phyloP scores from a whole-genome alignment of 768 basidiomycete genomes.

The Auricularia auricula-judae region DNA sequence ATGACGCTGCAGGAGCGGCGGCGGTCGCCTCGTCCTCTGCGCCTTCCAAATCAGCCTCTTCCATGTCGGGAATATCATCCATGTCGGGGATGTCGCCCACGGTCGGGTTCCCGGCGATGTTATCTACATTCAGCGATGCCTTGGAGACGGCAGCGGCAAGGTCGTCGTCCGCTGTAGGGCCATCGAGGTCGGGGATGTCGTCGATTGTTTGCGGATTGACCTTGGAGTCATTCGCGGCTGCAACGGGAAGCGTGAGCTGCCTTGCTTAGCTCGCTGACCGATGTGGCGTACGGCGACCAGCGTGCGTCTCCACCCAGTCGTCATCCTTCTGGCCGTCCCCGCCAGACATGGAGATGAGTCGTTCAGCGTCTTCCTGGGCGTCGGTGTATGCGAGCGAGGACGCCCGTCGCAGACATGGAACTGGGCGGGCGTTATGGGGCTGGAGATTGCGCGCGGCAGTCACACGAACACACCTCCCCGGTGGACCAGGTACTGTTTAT shows the following conservation, averaged over 20 bases:
- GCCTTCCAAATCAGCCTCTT: slow-evolving; percentile 83
- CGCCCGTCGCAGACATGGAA: slow-evolving; percentile 92
- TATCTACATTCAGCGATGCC: not conserved
- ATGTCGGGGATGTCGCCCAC: slow-evolving; percentile 70
- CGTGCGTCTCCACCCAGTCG: slow-evolving; percentile 99
- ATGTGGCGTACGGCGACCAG: slow-evolving; percentile 40
- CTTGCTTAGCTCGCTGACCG: not conserved
- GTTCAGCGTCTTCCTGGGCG: slow-evolving; percentile 92
- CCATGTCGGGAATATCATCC: slow-evolving; percentile 99
- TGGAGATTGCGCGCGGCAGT: not conserved
- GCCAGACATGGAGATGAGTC: slow-evolving; percentile 64
- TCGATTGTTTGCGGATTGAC: slow-evolving; percentile 55
- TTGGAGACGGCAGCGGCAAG: not conserved
- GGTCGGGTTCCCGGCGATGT: slow-evolving; percentile 4
- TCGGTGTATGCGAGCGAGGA: slow-evolving; percentile 89
- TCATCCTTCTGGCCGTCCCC: slow-evolving; percentile 45
- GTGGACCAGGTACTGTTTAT: slow-evolving; percentile 95
- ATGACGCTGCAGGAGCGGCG: slow-evolving; percentile 21
- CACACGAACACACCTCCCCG: slow-evolving; percentile 42
- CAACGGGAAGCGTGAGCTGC: not conserved
- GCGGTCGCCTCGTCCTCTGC: slow-evolving; percentile 76
- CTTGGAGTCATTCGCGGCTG: slow-evolving; percentile 28
- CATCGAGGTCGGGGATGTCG: slow-evolving; percentile 84
- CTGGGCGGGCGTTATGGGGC: slow-evolving; percentile 21
- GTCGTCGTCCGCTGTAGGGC: slow-evolving; percentile 10